These are phyloP conservation scores for Mycena filopes DNA, from an alignment of 768 basidiomycete genomes.

Conservation along the genomic window DNA sequence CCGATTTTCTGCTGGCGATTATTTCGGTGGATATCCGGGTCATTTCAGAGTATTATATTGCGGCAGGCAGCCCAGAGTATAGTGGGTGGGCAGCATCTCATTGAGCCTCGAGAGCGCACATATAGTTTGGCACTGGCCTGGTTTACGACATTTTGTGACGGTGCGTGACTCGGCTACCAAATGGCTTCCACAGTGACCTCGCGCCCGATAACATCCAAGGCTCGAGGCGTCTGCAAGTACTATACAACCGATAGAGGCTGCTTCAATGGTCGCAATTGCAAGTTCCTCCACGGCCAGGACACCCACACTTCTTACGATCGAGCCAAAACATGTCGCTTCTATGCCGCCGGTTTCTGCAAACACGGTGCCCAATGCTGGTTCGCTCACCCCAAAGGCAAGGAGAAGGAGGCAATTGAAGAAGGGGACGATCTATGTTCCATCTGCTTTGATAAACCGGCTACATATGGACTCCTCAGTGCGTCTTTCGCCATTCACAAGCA, in stretches of 20 bases:
- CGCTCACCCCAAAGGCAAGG: constrained; percentile 53
- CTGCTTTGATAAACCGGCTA: constrained; percentile 77
- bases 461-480: constrained; percentile 76
- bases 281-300: constrained; percentile 74
- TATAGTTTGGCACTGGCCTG: too few relatives aligned
- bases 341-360: constrained; percentile 75
- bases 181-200: neutral
- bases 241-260: constrained; percentile 74
- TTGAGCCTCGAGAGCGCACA: too few relatives aligned
- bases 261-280: constrained; percentile 74
- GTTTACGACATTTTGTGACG: too few relatives aligned
- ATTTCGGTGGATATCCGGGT: too few relatives aligned
- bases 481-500: neutral
- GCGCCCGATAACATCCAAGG: constrained; percentile 74
- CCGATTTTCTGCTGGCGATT: too few relatives aligned
- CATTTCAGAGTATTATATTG: too few relatives aligned
- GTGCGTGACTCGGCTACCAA: too few relatives aligned
- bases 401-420: constrained; percentile 41
- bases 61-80: too few relatives aligned
- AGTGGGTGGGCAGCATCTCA: too few relatives aligned
- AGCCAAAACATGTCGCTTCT: constrained; percentile 76
- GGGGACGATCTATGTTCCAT: constrained; percentile 72
- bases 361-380: constrained; percentile 83
- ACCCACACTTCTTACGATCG: constrained; percentile 72
- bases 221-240: constrained; percentile 78